Evolutionary conservation across 805 yeast genomes (phyloP).

Genomic region (Cyberlindnera xishuangbannaensis): DNA sequence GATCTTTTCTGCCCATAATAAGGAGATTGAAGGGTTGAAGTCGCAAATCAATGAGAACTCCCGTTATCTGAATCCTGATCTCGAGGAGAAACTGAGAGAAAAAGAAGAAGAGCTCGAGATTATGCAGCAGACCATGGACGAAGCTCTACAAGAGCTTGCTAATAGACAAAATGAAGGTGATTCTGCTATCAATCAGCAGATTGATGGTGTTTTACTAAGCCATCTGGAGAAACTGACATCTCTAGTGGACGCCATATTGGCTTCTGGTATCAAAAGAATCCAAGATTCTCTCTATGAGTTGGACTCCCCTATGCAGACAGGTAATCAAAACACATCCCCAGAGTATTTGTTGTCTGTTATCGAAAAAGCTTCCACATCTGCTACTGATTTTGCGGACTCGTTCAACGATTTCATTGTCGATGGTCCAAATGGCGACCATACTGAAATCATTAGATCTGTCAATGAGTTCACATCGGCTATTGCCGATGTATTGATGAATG

Average conservation of each 20-base stretch:
- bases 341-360: slow-evolving; percentile 59
- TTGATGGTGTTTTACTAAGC: slow-evolving; percentile 44
- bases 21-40: slow-evolving; percentile 51
- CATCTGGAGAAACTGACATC: slow-evolving; percentile 46
- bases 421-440: slow-evolving; percentile 62
- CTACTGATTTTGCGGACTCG: slow-evolving; percentile 74
- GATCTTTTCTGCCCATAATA: slow-evolving; percentile 55
- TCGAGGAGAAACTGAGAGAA: slow-evolving; percentile 47
- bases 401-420: slow-evolving; percentile 74
- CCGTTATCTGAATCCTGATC: slow-evolving; percentile 22
- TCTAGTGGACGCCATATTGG: slow-evolving; percentile 64
- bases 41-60: slow-evolving; percentile 25
- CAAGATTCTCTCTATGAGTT: slow-evolving; percentile 68
- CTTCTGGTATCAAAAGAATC: slow-evolving; percentile 61
- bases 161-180: slow-evolving; percentile 42
- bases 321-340: slow-evolving; percentile 71
- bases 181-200: slow-evolving; percentile 50
- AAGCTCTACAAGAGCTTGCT: slow-evolving; percentile 56
- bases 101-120: slow-evolving; percentile 77
- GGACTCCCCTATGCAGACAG: slow-evolving; percentile 77
- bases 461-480: slow-evolving; percentile 58
- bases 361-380: slow-evolving; percentile 63
- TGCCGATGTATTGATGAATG: slow-evolving; percentile 55
- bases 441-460: slow-evolving; percentile 53
- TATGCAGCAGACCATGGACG: slow-evolving; percentile 73